Evolutionary conservation across 164 flowering plant genomes (phyloP), one percentile per base, ranked within the genome.

Genomic region (Cinnamomum chago): DNA sequence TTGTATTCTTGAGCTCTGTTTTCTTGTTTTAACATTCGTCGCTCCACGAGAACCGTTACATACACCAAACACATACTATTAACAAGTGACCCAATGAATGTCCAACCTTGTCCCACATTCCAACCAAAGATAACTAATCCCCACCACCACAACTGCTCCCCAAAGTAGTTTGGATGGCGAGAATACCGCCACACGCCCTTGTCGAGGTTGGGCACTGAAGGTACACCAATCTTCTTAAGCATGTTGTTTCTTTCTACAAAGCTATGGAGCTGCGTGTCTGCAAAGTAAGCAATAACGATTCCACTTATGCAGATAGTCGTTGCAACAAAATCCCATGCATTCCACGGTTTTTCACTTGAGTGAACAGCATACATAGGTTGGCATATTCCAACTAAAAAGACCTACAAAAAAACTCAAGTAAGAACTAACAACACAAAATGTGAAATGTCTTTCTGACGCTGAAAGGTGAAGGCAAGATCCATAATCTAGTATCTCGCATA

Each of bases 121-220:
- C 95, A 93, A 18, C 87, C 91, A 75, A 88, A 90, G 25, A 93
- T 71, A 28, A 74, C 92, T 62, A 95, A 77, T 58, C 99, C 99
- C 99, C 99, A 95, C 98, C 99, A 95, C 99, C 99, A 95, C 69
- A 95, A 75, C 77, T 93, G 99, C 90, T 95, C 99, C 20, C 99
- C 99, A 65, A 95, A 86, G 83, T 95, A 95, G 81, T 93, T 95
- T 1, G 99, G 98, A 78, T 92, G 99, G 18, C 97, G 82, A 0
- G 94, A 95, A 76, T 90, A 95, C 18, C 73, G 69, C 99, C 99
- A 95, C 67, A 95, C 74, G 28, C 99, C 98, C 68, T 73, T 68
- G 22, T 93, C 92, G 72, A 95, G 92, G 78, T 70, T 86, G 35
- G 81, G 83, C 67, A 88, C 82, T 28, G 70, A 23, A 0, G 92